Evolutionary conservation across 2,329 filamentous ascomycete species (phyloP), one percentile per base, ranked within the genome.

Genomic region (Aspergillus oerlinghausenensis): DNA sequence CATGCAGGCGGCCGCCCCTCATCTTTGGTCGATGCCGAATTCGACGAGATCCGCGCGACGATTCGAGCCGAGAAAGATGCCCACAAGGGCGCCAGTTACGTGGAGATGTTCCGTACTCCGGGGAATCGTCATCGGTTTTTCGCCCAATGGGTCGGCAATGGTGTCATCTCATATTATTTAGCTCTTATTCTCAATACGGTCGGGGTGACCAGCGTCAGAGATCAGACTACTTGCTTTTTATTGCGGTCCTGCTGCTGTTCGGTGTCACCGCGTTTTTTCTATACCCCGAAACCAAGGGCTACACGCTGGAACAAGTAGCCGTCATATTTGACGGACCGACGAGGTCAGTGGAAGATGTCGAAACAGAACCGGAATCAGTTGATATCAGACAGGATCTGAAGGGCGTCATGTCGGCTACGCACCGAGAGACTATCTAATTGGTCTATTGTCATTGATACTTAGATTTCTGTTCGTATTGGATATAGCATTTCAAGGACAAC

Each of bases 241-340:
- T 65, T 19, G 55, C 43, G n/a, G 38, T 66, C 7, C 60, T 66
- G 21, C 60, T 70, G 56, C 0, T 81, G 79, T 60, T 51, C 14
- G 11, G 35, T 7, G 14, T 53, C 10, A 55, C 45, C 4, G 75
- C 82, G 47, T 82, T 72, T 70, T 78, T 78, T 63, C 70, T 73
- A 21, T 80, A 82, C 1, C 80, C 80, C 0, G 81, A 84, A 65
- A 84, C 80, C 0, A 82, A 81, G 60, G 68, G 76, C 0, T 64
- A 79, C 4, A 75, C 74, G 0, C 71, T 82, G 9, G 65, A 69
- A 52, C 59, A 67, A 23, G 65, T 68, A 26, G 64, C 63, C 14
- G 40, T 63, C 4, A 53, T 65, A 29, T 67, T 67, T 25, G 87
- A 64, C 26, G 56, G 57, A 6, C 32, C 11, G 32, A 3, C 11